Evolutionary conservation across 176 grass and related monocot genomes (phyloP).

Genomic region (Bromus sterilis): DNA sequence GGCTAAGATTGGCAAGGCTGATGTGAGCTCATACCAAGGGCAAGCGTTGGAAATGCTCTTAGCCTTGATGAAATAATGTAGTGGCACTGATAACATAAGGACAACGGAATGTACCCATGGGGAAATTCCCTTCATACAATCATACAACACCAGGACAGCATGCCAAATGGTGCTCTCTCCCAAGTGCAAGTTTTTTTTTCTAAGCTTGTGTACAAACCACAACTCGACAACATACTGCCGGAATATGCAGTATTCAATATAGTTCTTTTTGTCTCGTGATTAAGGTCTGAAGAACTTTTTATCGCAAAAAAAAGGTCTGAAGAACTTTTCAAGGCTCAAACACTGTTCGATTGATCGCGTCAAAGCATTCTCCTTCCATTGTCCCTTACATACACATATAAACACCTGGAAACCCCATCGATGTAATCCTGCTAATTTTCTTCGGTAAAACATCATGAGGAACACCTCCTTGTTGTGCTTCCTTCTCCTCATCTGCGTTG

Average conservation of each 20-base stretch:
- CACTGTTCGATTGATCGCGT: not conserved
- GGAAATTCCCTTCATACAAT: not conserved
- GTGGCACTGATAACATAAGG: not conserved
- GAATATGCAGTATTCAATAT: not conserved
- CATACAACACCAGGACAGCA: not conserved
- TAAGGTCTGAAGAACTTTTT: no score
- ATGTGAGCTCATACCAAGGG: no score
- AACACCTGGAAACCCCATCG: not conserved
- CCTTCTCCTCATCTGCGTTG: not conserved
- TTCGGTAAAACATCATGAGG: not conserved
- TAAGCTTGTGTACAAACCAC: not conserved
- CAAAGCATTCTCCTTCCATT: not conserved
- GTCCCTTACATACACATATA: not conserved
- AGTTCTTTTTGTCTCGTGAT: not conserved
- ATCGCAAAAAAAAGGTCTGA: no score
- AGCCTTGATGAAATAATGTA: not conserved
- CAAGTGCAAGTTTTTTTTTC: not conserved
- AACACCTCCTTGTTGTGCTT: not conserved
- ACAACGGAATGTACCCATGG: not conserved
- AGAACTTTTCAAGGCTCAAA: not conserved
- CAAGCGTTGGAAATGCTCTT: no score
- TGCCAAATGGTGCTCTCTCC: not conserved
- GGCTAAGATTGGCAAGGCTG: no score
- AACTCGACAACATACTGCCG: constrained; percentile 1
- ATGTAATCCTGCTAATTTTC: not conserved